These are phyloP conservation scores for Zygotorulaspora mrakii DNA, from an alignment of 1,139 yeast species.

Conservation along the genomic window DNA sequence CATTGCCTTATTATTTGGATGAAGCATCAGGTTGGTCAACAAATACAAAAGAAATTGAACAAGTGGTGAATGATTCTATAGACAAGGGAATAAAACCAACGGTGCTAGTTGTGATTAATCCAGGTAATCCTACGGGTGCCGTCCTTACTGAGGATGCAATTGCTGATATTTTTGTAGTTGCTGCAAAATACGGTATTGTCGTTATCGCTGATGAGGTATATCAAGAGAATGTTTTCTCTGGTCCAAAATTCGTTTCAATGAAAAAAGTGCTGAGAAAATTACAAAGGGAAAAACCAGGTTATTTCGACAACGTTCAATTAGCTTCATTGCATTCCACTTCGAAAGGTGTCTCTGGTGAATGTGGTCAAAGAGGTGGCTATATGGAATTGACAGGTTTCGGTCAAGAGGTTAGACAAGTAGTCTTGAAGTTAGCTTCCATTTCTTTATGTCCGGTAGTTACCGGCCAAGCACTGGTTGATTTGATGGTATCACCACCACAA, in stretches of 20 bases:
- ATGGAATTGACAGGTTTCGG: conserved; percentile 87
- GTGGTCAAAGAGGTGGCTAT: conserved; percentile 99
- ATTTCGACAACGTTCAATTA: conserved; percentile 71
- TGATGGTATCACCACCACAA: conserved; percentile 89
- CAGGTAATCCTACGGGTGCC: conserved; percentile 97
- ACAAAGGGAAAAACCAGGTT: conserved; percentile 49
- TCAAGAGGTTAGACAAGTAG: conserved; percentile 61
- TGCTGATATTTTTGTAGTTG: conserved; percentile 64
- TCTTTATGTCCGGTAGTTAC: conserved; percentile 90
- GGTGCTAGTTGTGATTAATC: conserved; percentile 88
- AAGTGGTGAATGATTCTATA: conserved; percentile 50
- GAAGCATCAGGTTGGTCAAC: conserved; percentile 84
- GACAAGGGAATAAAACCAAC: conserved; percentile 60
- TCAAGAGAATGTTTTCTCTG: conserved; percentile 81
- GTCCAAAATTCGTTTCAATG: conserved; percentile 55
- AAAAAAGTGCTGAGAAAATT: conserved; percentile 64
- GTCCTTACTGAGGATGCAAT: conserved; percentile 64
- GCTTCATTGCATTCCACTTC: conserved; percentile 95
- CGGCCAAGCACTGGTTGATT: conserved; percentile 88
- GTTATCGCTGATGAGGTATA: conserved; percentile 98
- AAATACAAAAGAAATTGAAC: conserved; percentile 61
- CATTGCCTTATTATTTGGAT: conserved; percentile 83
- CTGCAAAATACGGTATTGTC: conserved; percentile 79
- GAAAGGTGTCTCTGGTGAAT: conserved; percentile 95
- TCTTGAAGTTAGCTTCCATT: conserved; percentile 83